Evolutionary conservation across 108 stramenopile genomes (phyloP), one percentile per base, ranked within the genome.

Genomic region (Nitzschia palea): DNA sequence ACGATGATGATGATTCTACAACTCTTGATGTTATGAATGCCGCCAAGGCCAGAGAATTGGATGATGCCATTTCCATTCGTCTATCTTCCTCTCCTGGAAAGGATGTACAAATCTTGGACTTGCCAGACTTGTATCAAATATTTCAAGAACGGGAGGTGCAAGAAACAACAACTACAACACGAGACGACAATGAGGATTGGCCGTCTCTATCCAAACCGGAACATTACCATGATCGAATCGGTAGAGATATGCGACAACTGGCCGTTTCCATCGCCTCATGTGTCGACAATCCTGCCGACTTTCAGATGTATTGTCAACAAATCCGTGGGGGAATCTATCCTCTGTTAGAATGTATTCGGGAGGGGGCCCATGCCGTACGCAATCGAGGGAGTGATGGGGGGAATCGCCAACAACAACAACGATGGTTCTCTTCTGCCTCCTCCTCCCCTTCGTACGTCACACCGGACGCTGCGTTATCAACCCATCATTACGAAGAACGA

Each of bases 281-380:
- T 50, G 76, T 86, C 44, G 83, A 88, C n/a, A 68, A 74, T 37
- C 76, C 68, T 22, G 76, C 62, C 59, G 83, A 89, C 45, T 93
- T 85, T 84, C 70, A 69, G 64, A 55, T 68, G 8, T 87, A 88
- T 70, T 82, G 79, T 56, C 64, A 81, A 14, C 84, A 93, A 77
- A 70, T 70, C 4, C 50, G 28, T 14, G 91, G 88, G 18, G 92
- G 89, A 26, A 71, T 90, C 0, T 51, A 65, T 27, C 89, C 87
- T 9, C 63, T 93, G n/a, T 44, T 93, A n/a, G 78, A 88, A 51
- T 86, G 82, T 33, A 89, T 93, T 63, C 80, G 76, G 23, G 83
- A 88, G 51, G 92, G 89, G 30, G 84, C 82, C 2, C 56, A 52
- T 2, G 42, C 28, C 14, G 44, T 71, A 22, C 72, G 70, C 43